Conservation (phyloP, 2,329 filamentous ascomycete species). For the Neonectria hederae region DNA sequence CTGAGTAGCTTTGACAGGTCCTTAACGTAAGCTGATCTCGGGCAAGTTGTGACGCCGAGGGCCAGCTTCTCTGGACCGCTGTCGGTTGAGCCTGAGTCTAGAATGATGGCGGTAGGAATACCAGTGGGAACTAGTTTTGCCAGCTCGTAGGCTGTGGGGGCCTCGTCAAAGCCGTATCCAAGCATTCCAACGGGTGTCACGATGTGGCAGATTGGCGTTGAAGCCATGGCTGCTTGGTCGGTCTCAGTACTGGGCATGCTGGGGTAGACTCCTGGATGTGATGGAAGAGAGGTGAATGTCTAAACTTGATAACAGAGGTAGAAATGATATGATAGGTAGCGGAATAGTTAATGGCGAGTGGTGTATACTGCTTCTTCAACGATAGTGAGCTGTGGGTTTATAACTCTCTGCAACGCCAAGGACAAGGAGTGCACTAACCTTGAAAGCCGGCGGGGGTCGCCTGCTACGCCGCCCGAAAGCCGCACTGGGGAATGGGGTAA, state of each 20-base stretch:
- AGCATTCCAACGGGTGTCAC: conserved; percentile 60
- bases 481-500: background rate
- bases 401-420: background rate
- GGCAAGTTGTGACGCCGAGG: conserved; percentile 52
- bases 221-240: background rate
- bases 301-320: background rate
- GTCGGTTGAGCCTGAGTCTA: conserved; percentile 50
- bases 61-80: conserved; percentile 54
- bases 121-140: conserved; percentile 39
- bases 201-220: conserved; percentile 49
- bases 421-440: background rate
- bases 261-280: background rate
- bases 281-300: no score
- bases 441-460: background rate
- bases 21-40: conserved; percentile 50
- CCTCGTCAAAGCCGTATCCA: conserved; percentile 57
- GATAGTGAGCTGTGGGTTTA: background rate
- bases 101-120: conserved; percentile 47
- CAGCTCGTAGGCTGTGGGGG: conserved; percentile 40
- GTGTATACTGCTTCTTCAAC: no score
- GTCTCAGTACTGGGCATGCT: background rate
- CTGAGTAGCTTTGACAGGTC: conserved; percentile 53
- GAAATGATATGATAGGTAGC: background rate
- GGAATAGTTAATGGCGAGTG: background rate
- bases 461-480: background rate